Percentiles rank a stretch among this genome's conserved stretches.
Evolutionary conservation across 139 green algal genomes (phyloP).

Genomic region (Coelastrella sp.): DNA sequence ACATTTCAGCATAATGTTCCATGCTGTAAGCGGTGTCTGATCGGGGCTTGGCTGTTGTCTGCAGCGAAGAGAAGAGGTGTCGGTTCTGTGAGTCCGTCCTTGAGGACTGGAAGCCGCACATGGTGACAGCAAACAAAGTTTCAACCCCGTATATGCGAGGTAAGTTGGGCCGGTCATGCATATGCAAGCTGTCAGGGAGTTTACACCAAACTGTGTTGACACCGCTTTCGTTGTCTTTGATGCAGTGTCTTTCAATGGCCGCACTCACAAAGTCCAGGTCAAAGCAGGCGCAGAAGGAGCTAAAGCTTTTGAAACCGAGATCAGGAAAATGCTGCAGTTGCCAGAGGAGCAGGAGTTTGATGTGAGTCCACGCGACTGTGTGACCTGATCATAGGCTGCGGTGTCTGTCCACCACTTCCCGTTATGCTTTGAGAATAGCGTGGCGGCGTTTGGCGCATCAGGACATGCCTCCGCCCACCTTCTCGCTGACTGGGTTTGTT

Average conservation of each 20-base stretch:
- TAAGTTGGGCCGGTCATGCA: neutral
- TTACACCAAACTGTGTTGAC: neutral
- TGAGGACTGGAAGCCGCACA: slow-evolving; percentile 52
- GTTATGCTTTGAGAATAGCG: neutral
- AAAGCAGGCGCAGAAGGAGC: slow-evolving; percentile 39
- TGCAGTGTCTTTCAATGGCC: slow-evolving; percentile 56
- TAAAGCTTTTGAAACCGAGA: slow-evolving; percentile 40
- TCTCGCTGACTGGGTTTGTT: slow-evolving; percentile 3
- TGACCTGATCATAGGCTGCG: neutral
- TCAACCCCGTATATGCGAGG: slow-evolving; percentile 60
- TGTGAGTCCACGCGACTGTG: neutral
- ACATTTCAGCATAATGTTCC: too few relatives aligned
- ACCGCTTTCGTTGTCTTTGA: neutral
- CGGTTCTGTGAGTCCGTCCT: slow-evolving; percentile 53
- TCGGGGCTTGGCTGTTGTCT: neutral
- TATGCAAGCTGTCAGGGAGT: neutral
- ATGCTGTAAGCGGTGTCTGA: neutral
- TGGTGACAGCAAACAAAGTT: slow-evolving; percentile 36
- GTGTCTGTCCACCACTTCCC: neutral
- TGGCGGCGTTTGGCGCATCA: neutral
- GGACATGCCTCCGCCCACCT: neutral
- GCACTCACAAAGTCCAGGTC: slow-evolving; percentile 54
- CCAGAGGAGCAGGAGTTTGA: slow-evolving; percentile 51
- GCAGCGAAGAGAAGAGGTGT: slow-evolving; percentile 52
- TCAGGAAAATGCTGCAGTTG: slow-evolving; percentile 44